Percentiles rank a stretch among this genome's conserved stretches.
Evolutionary conservation across 1,139 yeast species (phyloP).

Genomic region (Geotrichum reessii): DNA sequence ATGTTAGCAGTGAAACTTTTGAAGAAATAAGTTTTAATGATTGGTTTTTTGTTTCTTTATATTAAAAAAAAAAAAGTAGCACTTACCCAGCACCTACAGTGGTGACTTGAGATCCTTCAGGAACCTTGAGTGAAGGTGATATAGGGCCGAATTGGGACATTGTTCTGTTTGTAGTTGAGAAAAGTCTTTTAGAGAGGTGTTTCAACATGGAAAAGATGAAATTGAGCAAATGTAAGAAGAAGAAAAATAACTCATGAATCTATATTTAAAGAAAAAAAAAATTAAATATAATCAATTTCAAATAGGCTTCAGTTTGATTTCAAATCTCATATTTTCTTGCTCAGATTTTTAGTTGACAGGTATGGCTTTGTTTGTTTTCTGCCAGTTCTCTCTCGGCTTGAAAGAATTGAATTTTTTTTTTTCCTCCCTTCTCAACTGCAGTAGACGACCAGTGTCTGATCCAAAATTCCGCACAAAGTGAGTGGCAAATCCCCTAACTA

Average conservation of each 20-base stretch:
- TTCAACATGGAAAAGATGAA: neutral
- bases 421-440: neutral
- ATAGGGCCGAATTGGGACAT: slow-evolving; percentile 18
- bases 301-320: neutral
- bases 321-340: neutral
- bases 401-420: no score
- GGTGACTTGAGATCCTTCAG: slow-evolving; percentile 35
- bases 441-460: neutral
- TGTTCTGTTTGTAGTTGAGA: neutral
- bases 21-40: no score
- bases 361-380: neutral
- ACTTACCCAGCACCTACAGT: slow-evolving; percentile 38
- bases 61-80: no score
- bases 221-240: neutral
- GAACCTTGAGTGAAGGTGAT: slow-evolving; percentile 31
- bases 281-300: neutral
- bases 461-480: neutral
- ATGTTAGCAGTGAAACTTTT: neutral
- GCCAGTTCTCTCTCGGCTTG: no score
- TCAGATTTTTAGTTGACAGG: neutral
- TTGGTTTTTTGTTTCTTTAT: no score
- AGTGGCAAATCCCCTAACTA: neutral
- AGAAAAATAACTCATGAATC: no score
- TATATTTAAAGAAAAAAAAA: neutral
- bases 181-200: neutral